These are phyloP conservation scores for Entomortierella parvispora DNA, from an alignment of 192 early-diverging fungal species.

Conservation along the genomic window DNA sequence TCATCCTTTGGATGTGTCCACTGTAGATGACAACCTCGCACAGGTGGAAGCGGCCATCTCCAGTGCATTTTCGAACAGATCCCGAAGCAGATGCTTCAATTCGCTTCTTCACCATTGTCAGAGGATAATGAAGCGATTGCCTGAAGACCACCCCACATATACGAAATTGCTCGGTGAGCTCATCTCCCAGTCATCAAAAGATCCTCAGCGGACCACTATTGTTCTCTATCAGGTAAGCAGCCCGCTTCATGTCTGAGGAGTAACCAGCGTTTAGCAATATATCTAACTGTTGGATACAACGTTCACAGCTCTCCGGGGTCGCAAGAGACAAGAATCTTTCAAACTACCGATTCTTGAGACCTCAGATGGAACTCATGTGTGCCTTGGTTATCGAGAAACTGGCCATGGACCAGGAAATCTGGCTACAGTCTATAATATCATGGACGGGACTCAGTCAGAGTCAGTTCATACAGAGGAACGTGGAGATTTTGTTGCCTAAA, in stretches of 20 bases:
- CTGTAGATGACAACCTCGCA: slow-evolving; percentile 11
- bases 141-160: slow-evolving; percentile 33
- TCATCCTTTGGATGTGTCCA: slow-evolving; percentile 13
- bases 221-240: slow-evolving; percentile 29
- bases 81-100: neutral
- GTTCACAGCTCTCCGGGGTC: neutral
- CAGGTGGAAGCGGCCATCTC: slow-evolving; percentile 11
- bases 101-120: slow-evolving; percentile 13
- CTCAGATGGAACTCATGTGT: slow-evolving; percentile 24
- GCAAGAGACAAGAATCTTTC: slow-evolving; percentile 17
- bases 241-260: no score
- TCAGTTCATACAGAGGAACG: slow-evolving; percentile 21
- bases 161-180: slow-evolving; percentile 10
- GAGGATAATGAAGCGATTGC: slow-evolving; percentile 22
- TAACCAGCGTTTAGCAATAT: no score
- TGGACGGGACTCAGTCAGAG: slow-evolving; percentile 21
- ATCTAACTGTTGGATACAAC: neutral
- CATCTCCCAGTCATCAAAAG: slow-evolving; percentile 22
- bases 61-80: neutral
- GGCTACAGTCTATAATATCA: slow-evolving; percentile 16
- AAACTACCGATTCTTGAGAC: slow-evolving; percentile 16
- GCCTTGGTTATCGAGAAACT: slow-evolving; percentile 19
- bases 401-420: slow-evolving; percentile 9
- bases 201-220: neutral
- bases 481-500: slow-evolving; percentile 19